Evolutionary conservation across 164 flowering plant species (phyloP), one percentile per base, ranked within the genome.

Genomic region (Macadamia integrifolia): DNA sequence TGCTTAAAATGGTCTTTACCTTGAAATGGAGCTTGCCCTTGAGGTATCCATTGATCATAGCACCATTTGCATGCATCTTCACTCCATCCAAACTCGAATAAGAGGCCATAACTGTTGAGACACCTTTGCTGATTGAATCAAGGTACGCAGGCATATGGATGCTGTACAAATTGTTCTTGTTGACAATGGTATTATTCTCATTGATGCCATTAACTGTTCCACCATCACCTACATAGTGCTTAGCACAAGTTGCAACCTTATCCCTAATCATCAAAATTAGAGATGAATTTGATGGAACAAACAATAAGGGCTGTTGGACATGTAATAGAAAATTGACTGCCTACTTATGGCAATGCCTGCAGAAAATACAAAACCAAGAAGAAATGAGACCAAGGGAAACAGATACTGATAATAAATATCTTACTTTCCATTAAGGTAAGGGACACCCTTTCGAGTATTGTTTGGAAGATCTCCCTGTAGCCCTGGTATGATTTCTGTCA

Each of bases 141-240:
- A 69, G 68, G 61, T 82, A 86, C 29, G 85, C 86, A 60, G 90
- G 86, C 88, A 86, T 84, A 78, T 86, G 88, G 69, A 86, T 80
- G 79, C 85, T 79, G 35, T 83, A 69, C 76, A 86, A 75, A 1
- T 72, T 79, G 66, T 83, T 86, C 75, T 62, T 43, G 76, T 80
- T 82, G 65, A 72, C 73, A 18, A 80, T 56, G 8, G 90, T 84
- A 77, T 86, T 84, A 77, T 77, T 66, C 77, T 86, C 88, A 67
- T 86, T 81, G 14, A 83, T 75, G 55, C 90, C 90, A 30, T 77
- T 77, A 53, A 80, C 83, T 66, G 90, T 86, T 56, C 90, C 90
- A 60, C 90, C 90, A 77, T 86, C 90, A 64, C 88, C 90, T 49
- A 84, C 88, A 73, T 75, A 86, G 78, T 86, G 90, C 82, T 86